A percentile compares a stretch with the other conserved stretches of the same genome.
These are phyloP conservation scores for Agroathelia rolfsii DNA, from an alignment of 1,284 basidiomycete species.

Conservation along the genomic window DNA sequence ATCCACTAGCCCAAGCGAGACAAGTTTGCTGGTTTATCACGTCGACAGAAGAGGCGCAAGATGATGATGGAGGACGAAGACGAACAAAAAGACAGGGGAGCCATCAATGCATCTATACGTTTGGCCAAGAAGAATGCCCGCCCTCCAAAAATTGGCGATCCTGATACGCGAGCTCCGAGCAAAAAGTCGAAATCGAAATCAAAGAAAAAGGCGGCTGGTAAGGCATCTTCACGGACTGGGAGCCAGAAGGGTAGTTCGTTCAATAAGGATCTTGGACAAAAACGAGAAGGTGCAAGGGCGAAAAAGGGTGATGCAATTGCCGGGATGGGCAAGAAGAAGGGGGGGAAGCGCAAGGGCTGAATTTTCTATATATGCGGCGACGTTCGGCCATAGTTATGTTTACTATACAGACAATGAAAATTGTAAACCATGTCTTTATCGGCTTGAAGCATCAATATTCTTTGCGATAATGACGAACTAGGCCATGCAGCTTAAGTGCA, in stretches of 20 bases:
- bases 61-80: conserved; percentile 76
- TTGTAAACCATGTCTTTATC: too few relatives aligned
- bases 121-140: conserved; percentile 72
- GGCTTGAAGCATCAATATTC: too few relatives aligned
- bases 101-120: conserved; percentile 68
- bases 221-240: conserved; percentile 7
- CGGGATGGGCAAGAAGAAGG: conserved; percentile 42
- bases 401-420: too few relatives aligned
- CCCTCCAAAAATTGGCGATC: conserved; percentile 41
- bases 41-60: conserved; percentile 78
- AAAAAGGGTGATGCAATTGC: conserved; percentile 38
- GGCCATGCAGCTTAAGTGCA: conserved; percentile 1
- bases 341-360: conserved; percentile 29
- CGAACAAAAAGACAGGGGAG: conserved; percentile 42
- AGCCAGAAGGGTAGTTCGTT: conserved; percentile 23
- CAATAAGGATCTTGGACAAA: conserved; percentile 32
- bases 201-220: conserved; percentile 8
- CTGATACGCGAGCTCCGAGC: conserved; percentile 10
- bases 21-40: conserved; percentile 77
- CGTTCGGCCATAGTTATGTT: conserved; percentile 8
- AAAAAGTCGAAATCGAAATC: conserved; percentile 9
- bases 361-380: conserved; percentile 12
- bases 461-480: conserved; percentile 1
- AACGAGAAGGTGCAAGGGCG: conserved; percentile 35
- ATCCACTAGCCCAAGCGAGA: conserved; percentile 62